Evolutionary conservation across 2,329 filamentous ascomycete genomes (phyloP), one percentile per base, ranked within the genome.

Genomic region (Myriosclerotinia curreyana): DNA sequence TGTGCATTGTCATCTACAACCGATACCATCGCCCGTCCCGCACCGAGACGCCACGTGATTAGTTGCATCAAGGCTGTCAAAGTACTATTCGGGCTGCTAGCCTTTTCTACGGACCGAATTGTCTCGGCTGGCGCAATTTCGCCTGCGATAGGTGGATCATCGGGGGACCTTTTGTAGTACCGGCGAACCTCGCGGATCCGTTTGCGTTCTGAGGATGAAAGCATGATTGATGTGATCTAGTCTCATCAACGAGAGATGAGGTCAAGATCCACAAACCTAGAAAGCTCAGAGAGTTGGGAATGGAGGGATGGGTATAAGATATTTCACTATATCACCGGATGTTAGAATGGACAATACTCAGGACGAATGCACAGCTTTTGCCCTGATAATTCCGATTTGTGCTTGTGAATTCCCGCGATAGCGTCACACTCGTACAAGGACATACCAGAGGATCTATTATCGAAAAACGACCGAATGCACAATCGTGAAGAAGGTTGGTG

Each of bases 11-110:
- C 67, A 64, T 78, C 77, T 48, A 81, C 76, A 46, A 82, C 71
- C 36, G 78, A 79, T 25, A 82, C 75, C 69, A 82, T 76, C 54
- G 74, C 76, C 15, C 80, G 76, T 64, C 78, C 76, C 28, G 76
- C 76, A 34, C 76, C 73, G 56, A 83, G 72, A 0, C 79, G 75
- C 31, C 82, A 73, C 1, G 80, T 75, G 11, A 77, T 77, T n/a
- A 83, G 74, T 70, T 83, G 81, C 2, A 80, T 72, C 58, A 77
- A 75, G 7, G 76, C 74, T 8, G 75, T 74, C 50, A 81, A 74
- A 52, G 75, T 76, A 3, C 76, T 77, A 69, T 77, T 79, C 40
- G 76, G 70, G 60, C 60, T 67, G 53, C 60, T 64, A 42, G 55
- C 59, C 15, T 61, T 63, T 50, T 51, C 61, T 1, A 58, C 40